These are phyloP conservation scores for Apiotrichum domesticum DNA, from an alignment of 1,284 basidiomycete species.

Conservation along the genomic window DNA sequence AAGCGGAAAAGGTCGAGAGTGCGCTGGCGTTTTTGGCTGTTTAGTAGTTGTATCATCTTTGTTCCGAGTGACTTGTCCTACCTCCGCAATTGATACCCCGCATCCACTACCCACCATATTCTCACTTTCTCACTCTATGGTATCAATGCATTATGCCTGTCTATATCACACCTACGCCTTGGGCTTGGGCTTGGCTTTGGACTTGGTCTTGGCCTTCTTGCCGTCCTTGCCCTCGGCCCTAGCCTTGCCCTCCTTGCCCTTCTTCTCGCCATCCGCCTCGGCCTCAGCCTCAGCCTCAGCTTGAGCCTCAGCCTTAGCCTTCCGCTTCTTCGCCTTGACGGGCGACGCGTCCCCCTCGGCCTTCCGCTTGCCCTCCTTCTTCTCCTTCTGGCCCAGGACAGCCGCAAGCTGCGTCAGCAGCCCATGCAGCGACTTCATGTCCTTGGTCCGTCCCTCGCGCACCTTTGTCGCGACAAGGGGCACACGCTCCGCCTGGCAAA, in stretches of 20 bases:
- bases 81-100: neutral
- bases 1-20: slow-evolving; percentile 9
- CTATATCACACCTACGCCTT: slow-evolving; percentile 10
- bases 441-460: slow-evolving; percentile 50
- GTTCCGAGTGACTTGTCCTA: neutral
- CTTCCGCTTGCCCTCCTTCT: slow-evolving; percentile 38
- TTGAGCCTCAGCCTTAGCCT: slow-evolving; percentile 4
- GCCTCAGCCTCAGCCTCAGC: slow-evolving; percentile 17
- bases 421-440: slow-evolving; percentile 50
- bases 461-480: slow-evolving; percentile 43
- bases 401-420: slow-evolving; percentile 53
- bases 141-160: slow-evolving; percentile 11
- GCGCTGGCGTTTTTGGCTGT: slow-evolving; percentile 10
- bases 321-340: slow-evolving; percentile 4
- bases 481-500: slow-evolving; percentile 3
- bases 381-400: slow-evolving; percentile 24
- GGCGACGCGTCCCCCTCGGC: slow-evolving; percentile 2
- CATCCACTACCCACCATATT: neutral
- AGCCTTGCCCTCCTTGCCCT: slow-evolving; percentile 12
- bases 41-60: neutral
- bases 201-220: slow-evolving; percentile 3
- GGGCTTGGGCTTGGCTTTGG: slow-evolving; percentile 13
- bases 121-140: slow-evolving; percentile 10
- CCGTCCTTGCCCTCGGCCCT: slow-evolving; percentile 7
- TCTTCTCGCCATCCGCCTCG: slow-evolving; percentile 5